A percentile compares a stretch with the other conserved stretches of the same genome.
These are phyloP conservation scores for Daldinia sp. DNA, from an alignment of 2,329 filamentous ascomycete species.

Conservation along the genomic window DNA sequence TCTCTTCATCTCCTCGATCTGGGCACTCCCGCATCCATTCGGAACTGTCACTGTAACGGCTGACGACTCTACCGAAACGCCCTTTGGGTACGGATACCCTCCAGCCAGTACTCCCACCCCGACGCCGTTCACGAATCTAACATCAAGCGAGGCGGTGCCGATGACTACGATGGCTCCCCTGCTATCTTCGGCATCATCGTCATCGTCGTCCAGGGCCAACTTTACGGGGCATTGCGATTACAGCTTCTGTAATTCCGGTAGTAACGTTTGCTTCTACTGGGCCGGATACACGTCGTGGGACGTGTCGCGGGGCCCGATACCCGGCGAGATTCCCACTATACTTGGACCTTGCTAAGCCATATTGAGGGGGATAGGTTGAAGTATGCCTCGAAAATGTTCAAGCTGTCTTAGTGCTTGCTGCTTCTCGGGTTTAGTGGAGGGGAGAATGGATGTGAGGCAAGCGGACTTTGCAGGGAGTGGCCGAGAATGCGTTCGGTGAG, in stretches of 20 bases:
- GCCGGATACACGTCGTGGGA: constrained; percentile 50
- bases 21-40: constrained; percentile 19
- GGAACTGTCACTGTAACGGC: not conserved
- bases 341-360: constrained; percentile 40
- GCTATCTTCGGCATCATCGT: not conserved
- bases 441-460: not conserved
- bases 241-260: constrained; percentile 45
- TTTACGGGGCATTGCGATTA: constrained; percentile 45
- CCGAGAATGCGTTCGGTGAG: not conserved
- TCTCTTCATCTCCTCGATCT: not conserved
- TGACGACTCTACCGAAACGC: not conserved
- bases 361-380: not conserved
- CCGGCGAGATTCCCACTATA: constrained; percentile 45
- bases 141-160: constrained; percentile 1
- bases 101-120: not conserved
- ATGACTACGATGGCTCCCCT: not conserved
- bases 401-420: not conserved
- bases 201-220: not conserved
- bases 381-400: not conserved
- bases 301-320: constrained; percentile 44
- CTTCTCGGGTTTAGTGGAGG: not conserved
- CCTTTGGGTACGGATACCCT: not conserved
- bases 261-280: constrained; percentile 49
- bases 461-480: not conserved
- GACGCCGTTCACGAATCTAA: not conserved